These are phyloP conservation scores for Chlorella sorokiniana DNA, from an alignment of 139 green algal genomes.

Conservation along the genomic window DNA sequence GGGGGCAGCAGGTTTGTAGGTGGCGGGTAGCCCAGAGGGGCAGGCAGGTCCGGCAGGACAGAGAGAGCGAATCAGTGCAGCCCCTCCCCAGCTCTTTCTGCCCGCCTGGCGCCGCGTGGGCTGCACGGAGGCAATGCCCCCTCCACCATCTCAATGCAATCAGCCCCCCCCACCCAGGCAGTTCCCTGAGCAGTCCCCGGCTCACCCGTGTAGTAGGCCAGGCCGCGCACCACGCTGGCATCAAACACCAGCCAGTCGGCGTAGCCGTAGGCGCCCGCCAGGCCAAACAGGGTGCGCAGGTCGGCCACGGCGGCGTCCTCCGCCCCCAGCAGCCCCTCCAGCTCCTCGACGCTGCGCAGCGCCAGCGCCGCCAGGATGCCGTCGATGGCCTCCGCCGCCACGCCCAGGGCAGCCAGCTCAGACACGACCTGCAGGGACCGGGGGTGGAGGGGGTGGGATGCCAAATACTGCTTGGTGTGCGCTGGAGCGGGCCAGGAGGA, in stretches of 20 bases:
- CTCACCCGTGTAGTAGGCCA: slow-evolving; percentile 97
- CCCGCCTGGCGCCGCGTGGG: no score
- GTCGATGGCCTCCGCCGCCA: slow-evolving; percentile 61
- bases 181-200: background rate
- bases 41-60: no score
- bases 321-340: slow-evolving; percentile 62
- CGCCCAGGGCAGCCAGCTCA: slow-evolving; percentile 69
- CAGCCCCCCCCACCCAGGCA: background rate
- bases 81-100: no score
- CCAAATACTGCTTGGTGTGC: background rate
- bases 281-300: slow-evolving; percentile 79
- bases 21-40: no score
- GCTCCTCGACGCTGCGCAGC: slow-evolving; percentile 60
- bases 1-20: background rate
- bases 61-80: no score
- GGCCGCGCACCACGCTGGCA: slow-evolving; percentile 88
- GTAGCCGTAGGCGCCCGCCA: slow-evolving; percentile 88
- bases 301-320: slow-evolving; percentile 72
- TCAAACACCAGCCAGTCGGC: slow-evolving; percentile 95
- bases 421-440: slow-evolving; percentile 61
- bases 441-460: background rate
- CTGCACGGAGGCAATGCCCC: no score
- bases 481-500: background rate
- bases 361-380: slow-evolving; percentile 73
- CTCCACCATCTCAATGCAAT: background rate